These are phyloP conservation scores for Alternaria burnsii DNA, from an alignment of 2,329 filamentous ascomycete species.

Conservation along the genomic window DNA sequence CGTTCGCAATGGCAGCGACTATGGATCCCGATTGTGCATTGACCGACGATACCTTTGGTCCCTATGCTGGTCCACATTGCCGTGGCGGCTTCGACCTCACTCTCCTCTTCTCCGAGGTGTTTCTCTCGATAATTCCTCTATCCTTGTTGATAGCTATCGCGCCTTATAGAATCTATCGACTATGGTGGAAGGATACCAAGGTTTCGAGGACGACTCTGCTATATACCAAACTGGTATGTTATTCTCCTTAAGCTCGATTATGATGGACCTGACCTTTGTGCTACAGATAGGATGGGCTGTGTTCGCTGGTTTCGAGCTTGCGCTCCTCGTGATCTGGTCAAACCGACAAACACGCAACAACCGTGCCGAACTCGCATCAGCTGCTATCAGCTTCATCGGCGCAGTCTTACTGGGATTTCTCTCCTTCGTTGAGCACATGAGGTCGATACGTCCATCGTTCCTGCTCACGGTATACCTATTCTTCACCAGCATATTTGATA, in stretches of 20 bases:
- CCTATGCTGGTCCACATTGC: conserved; percentile 40
- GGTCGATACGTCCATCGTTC: conserved; percentile 57
- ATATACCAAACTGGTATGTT: conserved; percentile 40
- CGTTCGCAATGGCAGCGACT: conserved; percentile 32
- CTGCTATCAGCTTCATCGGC: conserved; percentile 38
- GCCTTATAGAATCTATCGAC: conserved; percentile 38
- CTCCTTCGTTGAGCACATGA: conserved; percentile 59
- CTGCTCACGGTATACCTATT: conserved; percentile 59
- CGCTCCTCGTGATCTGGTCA: conserved; percentile 40
- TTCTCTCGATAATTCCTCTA: conserved; percentile 45
- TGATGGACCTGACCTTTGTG: background rate
- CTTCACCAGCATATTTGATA: conserved; percentile 57
- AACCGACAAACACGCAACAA: conserved; percentile 20
- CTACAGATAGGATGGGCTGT: conserved; percentile 34
- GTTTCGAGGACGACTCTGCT: conserved; percentile 33
- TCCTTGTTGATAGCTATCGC: conserved; percentile 40
- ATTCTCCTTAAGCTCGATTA: too few species aligned
- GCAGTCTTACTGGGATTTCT: conserved; percentile 48
- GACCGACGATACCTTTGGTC: conserved; percentile 46
- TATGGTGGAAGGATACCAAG: conserved; percentile 38
- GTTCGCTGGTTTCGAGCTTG: conserved; percentile 41
- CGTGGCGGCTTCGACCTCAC: conserved; percentile 52
- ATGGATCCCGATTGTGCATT: conserved; percentile 27
- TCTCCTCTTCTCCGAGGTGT: conserved; percentile 47
- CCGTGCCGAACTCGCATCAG: conserved; percentile 38